Base-by-base conservation (phyloP, 805 yeast species). In the Komagataella mondaviorum region DNA sequence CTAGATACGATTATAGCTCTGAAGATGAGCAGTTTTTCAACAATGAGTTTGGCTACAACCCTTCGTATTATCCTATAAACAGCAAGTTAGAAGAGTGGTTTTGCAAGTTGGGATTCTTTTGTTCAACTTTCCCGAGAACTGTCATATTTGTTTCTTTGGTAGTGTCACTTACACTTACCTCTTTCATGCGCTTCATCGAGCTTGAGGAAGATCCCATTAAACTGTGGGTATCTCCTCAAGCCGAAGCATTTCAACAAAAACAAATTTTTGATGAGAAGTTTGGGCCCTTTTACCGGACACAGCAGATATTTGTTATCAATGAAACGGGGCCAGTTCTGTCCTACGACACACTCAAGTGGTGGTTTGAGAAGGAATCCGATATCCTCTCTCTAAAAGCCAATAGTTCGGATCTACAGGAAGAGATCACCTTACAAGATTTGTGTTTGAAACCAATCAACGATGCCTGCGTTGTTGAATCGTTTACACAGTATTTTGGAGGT, bases 231-330 rank as follows among this genome's bases (percentile, higher is more conserved):
- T 83, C 93, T 56, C 81, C 90, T 2, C 60, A 69, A 18, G 85
- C 93, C 7, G 80, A 77, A 3, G 88, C 89, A 10, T 82, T 73
- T 51, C 68, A 75, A 46, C 83, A 91, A 59, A 81, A 83, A 59
- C 68, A 72, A 51, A 81, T 71, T 57, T 91, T 80, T 62, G 96
- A 93, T 62, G 73, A 75, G 18, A 78, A 80, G 54, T 91, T 91
- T 65, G 96, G 97, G 0, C 96, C 95, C 44, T 91, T 93, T 70
- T 93, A 85, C 68, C 73, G 97, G 58, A 79, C 88, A 4, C 91
- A 88, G 59, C 98, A 91, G 65, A 68, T 88, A 0, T 86, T 87
- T 56, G 70, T 91, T 6, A 78, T 82, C 2, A 83, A 83, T 57
- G 79, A 79, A 18, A 72, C 85, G 3, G 88, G 87, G 0, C 77